Base-by-base conservation (phyloP, 768 basidiomycete species). In the Rhodotorula toruloides region DNA sequence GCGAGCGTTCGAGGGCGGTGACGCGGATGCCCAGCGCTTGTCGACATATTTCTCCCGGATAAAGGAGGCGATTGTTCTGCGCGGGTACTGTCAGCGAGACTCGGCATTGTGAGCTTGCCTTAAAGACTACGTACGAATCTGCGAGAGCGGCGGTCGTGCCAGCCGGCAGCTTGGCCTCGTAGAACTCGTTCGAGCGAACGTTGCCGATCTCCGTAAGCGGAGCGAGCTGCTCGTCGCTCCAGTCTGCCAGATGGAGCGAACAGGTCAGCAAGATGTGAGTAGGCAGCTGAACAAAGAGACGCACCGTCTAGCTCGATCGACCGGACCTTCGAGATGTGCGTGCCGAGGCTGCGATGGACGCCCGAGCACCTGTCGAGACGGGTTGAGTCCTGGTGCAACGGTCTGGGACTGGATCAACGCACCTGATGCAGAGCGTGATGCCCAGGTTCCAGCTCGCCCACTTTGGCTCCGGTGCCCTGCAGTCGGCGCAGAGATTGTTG, bases 151-250 rank as follows among this genome's bases (percentile, higher is more conserved):
- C 61, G 31, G 54, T 22, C 9, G 52, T 39, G 9, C 48, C 40
- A 2, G 39, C 22, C 4, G 54, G 63, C n/a, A 60, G 37, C 19
- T 52, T 47, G 8, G 55, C 65, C 48, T 66, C 67, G 49, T 39
- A 65, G 32, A 40, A 58, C 9, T 44, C 61, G 48, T 67, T 63
- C 62, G 58, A 65, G 6, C 47, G 34, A 13, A n/a, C 32, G 53
- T 74, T 74, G 22, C 73, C 73, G 44, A 63, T 52, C 0, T 43
- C 36, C 27, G 40, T 47, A 70, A 74, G 69, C 9, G 39, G 36
- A 9, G 56, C 49, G 16, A 72, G 39, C 48, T 74, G 73, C 59
- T 74, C 73, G 48, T 74, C 70, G n/a, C n/a, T 54, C 73, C 73
- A 74, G 57, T 74, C 70, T 61, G 53, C 12, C 29, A 0, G 27